A percentile compares a stretch with the other conserved stretches of the same genome.
Evolutionary conservation across 495 filamentous ascomycete species (phyloP).

Genomic region (Jackrogersella multiformis): DNA sequence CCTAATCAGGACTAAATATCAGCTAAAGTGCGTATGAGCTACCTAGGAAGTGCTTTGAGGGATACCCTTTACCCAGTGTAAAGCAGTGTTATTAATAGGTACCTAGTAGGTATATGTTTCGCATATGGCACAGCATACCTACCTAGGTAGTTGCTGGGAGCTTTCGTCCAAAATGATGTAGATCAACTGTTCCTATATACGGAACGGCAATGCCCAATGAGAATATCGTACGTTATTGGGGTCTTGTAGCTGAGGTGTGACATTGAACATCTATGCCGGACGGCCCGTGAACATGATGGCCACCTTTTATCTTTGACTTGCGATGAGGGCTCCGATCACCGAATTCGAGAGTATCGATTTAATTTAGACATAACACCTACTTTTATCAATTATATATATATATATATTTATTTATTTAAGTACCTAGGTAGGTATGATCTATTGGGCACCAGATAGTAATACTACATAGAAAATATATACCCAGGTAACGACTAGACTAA

Average conservation of each 20-base stretch:
- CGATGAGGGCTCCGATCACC: not conserved
- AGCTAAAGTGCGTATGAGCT: too few relatives aligned
- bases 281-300: not conserved
- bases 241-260: not conserved
- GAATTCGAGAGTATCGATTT: not conserved
- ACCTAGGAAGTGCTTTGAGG: too few relatives aligned
- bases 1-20: too few relatives aligned
- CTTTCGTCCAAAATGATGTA: slow-evolving; percentile 5
- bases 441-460: slow-evolving; percentile 8
- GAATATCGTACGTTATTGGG: not conserved
- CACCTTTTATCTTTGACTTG: not conserved
- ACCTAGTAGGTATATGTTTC: too few relatives aligned
- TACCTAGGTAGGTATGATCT: not conserved
- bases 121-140: too few relatives aligned
- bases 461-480: slow-evolving; percentile 18
- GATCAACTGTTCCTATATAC: not conserved
- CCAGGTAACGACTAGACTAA: slow-evolving; percentile 25
- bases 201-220: not conserved
- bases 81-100: too few relatives aligned
- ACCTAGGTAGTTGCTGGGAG: not conserved
- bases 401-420: not conserved
- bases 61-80: too few relatives aligned
- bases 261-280: not conserved
- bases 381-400: not conserved
- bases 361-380: not conserved